phyloP scores from a whole-genome alignment of 1,284 basidiomycete species.

The Rhodotorula sp. region DNA sequence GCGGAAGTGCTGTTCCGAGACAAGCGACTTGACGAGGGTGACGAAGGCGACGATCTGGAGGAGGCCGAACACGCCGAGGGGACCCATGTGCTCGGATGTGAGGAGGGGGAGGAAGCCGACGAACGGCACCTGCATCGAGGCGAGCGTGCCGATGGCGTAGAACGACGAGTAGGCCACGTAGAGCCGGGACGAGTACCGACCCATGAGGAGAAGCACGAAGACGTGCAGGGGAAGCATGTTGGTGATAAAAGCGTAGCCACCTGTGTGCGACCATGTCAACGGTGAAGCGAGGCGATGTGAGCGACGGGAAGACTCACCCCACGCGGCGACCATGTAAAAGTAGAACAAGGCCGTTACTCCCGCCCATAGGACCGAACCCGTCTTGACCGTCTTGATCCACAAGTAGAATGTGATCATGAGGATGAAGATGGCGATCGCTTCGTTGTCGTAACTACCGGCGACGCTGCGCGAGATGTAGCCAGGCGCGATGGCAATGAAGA shows the following conservation, averaged over 20 bases:
- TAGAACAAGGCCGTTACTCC: conserved; percentile 92
- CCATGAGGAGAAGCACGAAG: conserved; percentile 91
- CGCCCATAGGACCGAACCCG: conserved; percentile 87
- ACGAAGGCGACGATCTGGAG: conserved; percentile 95
- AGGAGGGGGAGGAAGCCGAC: conserved; percentile 98
- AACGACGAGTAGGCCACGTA: conserved; percentile 96
- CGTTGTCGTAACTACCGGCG: conserved; percentile 98
- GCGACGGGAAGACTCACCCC: conserved; percentile 64
- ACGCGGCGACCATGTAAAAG: conserved; percentile 99
- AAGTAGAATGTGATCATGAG: conserved; percentile 98
- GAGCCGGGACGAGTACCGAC: conserved; percentile 86
- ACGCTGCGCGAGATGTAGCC: conserved; percentile 98
- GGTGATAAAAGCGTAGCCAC: conserved; percentile 99
- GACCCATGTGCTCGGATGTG: conserved; percentile 98
- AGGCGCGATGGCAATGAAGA: conserved; percentile 96
- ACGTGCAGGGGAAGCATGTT: conserved; percentile 99
- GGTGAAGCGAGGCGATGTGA: neutral
- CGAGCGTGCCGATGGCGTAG: conserved; percentile 95
- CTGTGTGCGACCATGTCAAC: conserved; percentile 50
- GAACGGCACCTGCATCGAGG: conserved; percentile 99
- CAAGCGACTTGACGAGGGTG: conserved; percentile 81
- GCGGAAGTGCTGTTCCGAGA: conserved; percentile 92
- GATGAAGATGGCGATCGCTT: conserved; percentile 99
- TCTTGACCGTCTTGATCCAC: conserved; percentile 96
- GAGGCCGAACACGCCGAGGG: conserved; percentile 95